phyloP scores from a whole-genome alignment of 306 rosid species.

The Crataegus laevigata region DNA sequence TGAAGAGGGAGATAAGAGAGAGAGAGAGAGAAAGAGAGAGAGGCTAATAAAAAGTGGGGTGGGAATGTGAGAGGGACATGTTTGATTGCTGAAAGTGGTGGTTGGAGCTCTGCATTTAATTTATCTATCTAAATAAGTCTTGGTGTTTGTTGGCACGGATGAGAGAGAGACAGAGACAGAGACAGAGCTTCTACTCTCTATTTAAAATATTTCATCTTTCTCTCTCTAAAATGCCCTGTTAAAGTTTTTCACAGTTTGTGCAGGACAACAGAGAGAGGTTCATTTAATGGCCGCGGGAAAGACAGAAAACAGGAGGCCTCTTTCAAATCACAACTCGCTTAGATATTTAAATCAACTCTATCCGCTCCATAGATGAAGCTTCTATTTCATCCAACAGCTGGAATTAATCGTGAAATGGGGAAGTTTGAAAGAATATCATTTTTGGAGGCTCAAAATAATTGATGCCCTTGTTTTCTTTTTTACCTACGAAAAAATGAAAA shows the following conservation, averaged over 20 bases:
- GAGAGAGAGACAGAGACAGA: background rate
- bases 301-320: background rate
- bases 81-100: slow-evolving; percentile 29
- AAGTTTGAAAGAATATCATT: too few relatives aligned
- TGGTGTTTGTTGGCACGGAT: too few relatives aligned
- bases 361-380: background rate
- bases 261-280: background rate
- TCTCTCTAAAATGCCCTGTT: slow-evolving; percentile 10
- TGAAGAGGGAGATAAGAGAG: background rate
- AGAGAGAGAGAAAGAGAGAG: background rate
- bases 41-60: slow-evolving; percentile 1
- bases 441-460: too few relatives aligned
- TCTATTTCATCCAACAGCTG: background rate
- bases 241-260: slow-evolving; percentile 21
- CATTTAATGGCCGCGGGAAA: slow-evolving; percentile 15
- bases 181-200: background rate
- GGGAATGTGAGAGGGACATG: slow-evolving; percentile 1
- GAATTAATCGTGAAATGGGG: too few relatives aligned
- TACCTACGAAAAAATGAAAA: too few relatives aligned
- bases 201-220: background rate
- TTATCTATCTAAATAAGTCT: too few relatives aligned
- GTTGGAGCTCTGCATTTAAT: too few relatives aligned
- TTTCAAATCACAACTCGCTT: background rate
- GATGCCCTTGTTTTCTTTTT: too few relatives aligned
- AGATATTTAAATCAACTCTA: background rate